Conservation (phyloP, 2,329 filamentous ascomycete species). For the Lasiodiplodia citricola region DNA sequence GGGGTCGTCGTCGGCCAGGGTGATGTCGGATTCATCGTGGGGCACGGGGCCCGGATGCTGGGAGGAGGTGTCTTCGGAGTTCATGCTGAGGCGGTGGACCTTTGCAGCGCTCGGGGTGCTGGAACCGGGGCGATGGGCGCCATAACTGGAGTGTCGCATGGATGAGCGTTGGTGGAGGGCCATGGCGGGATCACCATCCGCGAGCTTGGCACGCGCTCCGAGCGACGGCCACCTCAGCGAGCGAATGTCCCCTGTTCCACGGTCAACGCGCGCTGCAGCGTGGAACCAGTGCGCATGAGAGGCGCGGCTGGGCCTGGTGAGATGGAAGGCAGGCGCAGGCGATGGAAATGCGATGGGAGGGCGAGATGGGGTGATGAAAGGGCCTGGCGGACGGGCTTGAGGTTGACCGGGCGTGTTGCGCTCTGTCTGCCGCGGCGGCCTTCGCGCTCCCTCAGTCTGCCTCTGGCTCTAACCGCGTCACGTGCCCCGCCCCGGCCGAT, state of each 20-base stretch:
- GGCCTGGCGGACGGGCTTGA: constrained; percentile 23
- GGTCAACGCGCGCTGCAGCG: constrained; percentile 46
- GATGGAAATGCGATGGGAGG: constrained; percentile 40
- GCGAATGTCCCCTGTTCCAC: constrained; percentile 48
- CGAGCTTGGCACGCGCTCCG: constrained; percentile 40
- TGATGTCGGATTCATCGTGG: constrained; percentile 47
- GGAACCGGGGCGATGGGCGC: constrained; percentile 38
- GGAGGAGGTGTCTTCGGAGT: constrained; percentile 48
- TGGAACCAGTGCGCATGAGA: constrained; percentile 46
- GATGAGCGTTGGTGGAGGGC: constrained; percentile 41
- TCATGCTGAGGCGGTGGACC: constrained; percentile 50
- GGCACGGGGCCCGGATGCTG: constrained; percentile 45
- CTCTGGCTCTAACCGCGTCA: neutral
- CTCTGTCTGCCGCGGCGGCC: constrained; percentile 8
- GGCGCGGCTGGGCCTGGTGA: constrained; percentile 36
- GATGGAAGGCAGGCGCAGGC: constrained; percentile 35
- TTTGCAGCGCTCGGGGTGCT: constrained; percentile 44
- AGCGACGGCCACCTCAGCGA: constrained; percentile 36
- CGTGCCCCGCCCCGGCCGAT: constrained; percentile 5
- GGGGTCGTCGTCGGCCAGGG: constrained; percentile 53
- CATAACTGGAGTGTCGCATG: constrained; percentile 49
- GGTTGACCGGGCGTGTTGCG: neutral
- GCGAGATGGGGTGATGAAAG: constrained; percentile 42
- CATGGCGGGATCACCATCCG: constrained; percentile 36
- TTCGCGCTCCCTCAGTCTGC: constrained; percentile 1